Conservation (phyloP, 2,329 filamentous ascomycete species). For the Colletotrichum sp. region DNA sequence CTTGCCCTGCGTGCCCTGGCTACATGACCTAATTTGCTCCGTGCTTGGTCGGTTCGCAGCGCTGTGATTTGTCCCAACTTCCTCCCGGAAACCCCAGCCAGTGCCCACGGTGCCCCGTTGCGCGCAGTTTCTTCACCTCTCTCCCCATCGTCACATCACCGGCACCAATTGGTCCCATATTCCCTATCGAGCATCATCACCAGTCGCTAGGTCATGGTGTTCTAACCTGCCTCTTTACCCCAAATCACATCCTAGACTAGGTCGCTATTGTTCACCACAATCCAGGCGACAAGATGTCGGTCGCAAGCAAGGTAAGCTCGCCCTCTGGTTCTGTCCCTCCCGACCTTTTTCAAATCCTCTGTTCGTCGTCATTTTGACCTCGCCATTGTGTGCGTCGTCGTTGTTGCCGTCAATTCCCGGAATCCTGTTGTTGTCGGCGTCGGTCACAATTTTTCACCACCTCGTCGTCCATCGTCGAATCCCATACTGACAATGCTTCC, state of each 20-base stretch:
- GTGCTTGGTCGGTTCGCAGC: constrained; percentile 6
- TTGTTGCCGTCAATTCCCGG: not conserved
- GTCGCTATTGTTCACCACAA: constrained; percentile 27
- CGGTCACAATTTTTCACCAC: not conserved
- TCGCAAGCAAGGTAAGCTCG: constrained; percentile 25
- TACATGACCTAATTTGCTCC: constrained; percentile 18
- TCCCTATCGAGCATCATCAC: constrained; percentile 21
- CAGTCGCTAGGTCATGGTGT: constrained; percentile 24
- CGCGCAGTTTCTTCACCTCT: constrained; percentile 25
- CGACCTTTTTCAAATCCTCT: not conserved
- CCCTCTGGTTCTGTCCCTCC: not conserved
- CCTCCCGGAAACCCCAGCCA: not conserved
- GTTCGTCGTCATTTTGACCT: not conserved
- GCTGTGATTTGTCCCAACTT: constrained; percentile 20
- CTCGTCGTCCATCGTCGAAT: not conserved
- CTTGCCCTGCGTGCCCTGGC: constrained; percentile 4
- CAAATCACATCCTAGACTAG: constrained; percentile 25
- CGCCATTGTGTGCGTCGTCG: not conserved
- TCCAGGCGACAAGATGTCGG: constrained; percentile 28
- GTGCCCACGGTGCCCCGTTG: constrained; percentile 17
- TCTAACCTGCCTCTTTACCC: constrained; percentile 25
- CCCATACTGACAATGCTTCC: not conserved
- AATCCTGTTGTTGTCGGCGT: not conserved
- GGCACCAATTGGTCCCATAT: constrained; percentile 20
- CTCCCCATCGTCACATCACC: constrained; percentile 19